Evolutionary conservation across 331 rosid genomes (phyloP).

Genomic region (Dryas integrifolia): DNA sequence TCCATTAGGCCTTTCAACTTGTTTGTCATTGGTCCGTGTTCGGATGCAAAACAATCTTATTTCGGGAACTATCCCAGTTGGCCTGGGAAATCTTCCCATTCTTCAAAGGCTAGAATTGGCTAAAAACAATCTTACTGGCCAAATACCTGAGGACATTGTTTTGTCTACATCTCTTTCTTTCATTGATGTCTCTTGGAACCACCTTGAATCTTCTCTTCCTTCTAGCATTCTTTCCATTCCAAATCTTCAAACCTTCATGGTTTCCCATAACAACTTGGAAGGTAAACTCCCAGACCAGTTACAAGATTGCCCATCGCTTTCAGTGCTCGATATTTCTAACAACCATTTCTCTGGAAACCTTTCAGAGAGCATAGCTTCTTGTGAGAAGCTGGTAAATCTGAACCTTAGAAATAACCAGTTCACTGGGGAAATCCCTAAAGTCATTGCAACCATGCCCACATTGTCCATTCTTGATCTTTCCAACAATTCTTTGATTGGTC

Average conservation of each 20-base stretch:
- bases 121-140: slow-evolving; percentile 63
- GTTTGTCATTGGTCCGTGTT: slow-evolving; percentile 67
- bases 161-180: slow-evolving; percentile 75
- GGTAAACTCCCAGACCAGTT: slow-evolving; percentile 68
- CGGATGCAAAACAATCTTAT: slow-evolving; percentile 70
- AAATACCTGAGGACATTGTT: slow-evolving; percentile 59
- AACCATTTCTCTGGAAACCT: slow-evolving; percentile 59
- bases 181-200: slow-evolving; percentile 73
- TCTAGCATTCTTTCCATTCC: slow-evolving; percentile 59
- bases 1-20: slow-evolving; percentile 64
- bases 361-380: slow-evolving; percentile 76
- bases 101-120: slow-evolving; percentile 81
- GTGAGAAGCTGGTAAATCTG: slow-evolving; percentile 68
- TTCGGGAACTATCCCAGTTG: slow-evolving; percentile 73
- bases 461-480: slow-evolving; percentile 83
- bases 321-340: slow-evolving; percentile 70
- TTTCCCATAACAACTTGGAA: slow-evolving; percentile 60
- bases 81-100: slow-evolving; percentile 61
- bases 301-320: slow-evolving; percentile 64
- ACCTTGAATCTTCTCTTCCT: slow-evolving; percentile 63
- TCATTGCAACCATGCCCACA: slow-evolving; percentile 63
- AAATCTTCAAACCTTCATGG: slow-evolving; percentile 73
- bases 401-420: slow-evolving; percentile 62
- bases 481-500: slow-evolving; percentile 61
- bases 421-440: slow-evolving; percentile 60